These are phyloP conservation scores for Drechslera avenae DNA, from an alignment of 2,329 filamentous ascomycete species.

Conservation along the genomic window DNA sequence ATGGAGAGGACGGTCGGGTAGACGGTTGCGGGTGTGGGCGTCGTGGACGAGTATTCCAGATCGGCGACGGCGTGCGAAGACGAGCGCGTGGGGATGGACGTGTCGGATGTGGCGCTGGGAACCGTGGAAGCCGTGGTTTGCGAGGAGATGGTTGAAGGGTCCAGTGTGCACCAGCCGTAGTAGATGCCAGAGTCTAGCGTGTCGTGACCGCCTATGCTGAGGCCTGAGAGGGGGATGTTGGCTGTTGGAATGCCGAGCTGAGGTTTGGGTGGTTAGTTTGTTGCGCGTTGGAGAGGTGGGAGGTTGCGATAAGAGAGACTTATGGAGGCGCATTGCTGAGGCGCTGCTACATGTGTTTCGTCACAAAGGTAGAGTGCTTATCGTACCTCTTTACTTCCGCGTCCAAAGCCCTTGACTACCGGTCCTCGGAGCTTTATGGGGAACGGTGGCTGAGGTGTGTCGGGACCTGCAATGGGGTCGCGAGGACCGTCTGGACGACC, in stretches of 20 bases:
- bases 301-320: background rate
- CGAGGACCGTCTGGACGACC: conserved; percentile 31
- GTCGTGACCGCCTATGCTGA: conserved; percentile 70
- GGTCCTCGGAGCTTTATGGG: conserved; percentile 83
- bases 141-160: conserved; percentile 49
- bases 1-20: conserved; percentile 45
- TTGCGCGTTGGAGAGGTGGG: too few relatives aligned
- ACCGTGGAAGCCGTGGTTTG: conserved; percentile 40
- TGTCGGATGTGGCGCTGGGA: conserved; percentile 26
- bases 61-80: conserved; percentile 38
- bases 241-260: conserved; percentile 95
- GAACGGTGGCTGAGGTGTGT: conserved; percentile 74
- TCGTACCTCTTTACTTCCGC: conserved; percentile 84
- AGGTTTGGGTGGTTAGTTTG: background rate
- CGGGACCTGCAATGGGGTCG: conserved; percentile 69
- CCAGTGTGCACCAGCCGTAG: conserved; percentile 86
- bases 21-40: conserved; percentile 18
- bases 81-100: conserved; percentile 19
- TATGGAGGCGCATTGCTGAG: too few relatives aligned
- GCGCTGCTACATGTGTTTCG: background rate
- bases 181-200: conserved; percentile 81
- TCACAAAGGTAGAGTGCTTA: background rate
- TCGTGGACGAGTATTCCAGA: conserved; percentile 26
- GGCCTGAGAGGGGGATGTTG: conserved; percentile 73
- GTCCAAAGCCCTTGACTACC: conserved; percentile 90